These are phyloP conservation scores for Pontederia crassipes DNA, from an alignment of 176 grass and related monocot species.

Conservation along the genomic window DNA sequence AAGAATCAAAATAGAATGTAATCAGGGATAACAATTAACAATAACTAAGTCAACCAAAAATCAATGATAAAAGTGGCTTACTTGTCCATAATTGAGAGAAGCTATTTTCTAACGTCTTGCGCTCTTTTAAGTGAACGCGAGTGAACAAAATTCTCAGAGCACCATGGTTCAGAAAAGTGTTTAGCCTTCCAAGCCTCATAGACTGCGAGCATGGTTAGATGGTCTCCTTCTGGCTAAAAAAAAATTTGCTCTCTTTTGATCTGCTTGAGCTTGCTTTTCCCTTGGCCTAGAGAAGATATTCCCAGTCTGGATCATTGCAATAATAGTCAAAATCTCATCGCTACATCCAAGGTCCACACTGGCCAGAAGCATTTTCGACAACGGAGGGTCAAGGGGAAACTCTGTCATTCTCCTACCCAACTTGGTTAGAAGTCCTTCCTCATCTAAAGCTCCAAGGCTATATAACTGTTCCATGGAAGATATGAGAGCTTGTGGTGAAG, in stretches of 20 bases:
- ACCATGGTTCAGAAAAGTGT: conserved; percentile 93
- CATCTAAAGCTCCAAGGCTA: conserved; percentile 80
- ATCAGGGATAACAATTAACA: conserved; percentile 1
- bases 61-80: conserved; percentile 33
- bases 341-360: conserved; percentile 87
- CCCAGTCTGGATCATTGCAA: conserved; percentile 90
- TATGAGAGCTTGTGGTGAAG: conserved; percentile 85
- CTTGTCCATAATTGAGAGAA: conserved; percentile 97
- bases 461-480: conserved; percentile 90
- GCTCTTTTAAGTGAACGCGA: conserved; percentile 71
- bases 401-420: conserved; percentile 93
- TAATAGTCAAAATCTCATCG: conserved; percentile 90
- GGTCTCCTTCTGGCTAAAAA: conserved; percentile 90
- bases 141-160: conserved; percentile 94
- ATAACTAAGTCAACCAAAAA: conserved; percentile 8
- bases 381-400: conserved; percentile 79
- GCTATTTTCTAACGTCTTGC: conserved; percentile 86
- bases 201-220: conserved; percentile 82
- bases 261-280: conserved; percentile 88
- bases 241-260: conserved; percentile 90
- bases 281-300: conserved; percentile 93
- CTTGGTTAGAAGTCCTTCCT: conserved; percentile 86
- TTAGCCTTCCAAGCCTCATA: conserved; percentile 98
- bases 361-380: conserved; percentile 89
- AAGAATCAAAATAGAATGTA: background rate